Conservation (phyloP, 2,329 filamentous ascomycete species). For the Colletotrichum magnum region DNA sequence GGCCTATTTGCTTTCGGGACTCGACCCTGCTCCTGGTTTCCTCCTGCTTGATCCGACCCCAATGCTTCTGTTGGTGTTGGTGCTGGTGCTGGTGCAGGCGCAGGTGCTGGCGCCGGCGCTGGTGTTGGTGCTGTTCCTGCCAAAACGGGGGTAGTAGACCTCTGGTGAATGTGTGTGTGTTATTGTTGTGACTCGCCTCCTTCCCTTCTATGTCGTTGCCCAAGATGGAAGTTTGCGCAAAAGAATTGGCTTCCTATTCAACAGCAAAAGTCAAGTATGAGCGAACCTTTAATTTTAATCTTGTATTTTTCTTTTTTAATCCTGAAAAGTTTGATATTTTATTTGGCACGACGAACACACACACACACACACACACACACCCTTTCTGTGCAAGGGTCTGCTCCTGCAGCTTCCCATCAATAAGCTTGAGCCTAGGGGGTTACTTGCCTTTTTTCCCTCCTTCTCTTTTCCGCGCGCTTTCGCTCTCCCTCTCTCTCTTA, state of each 20-base stretch:
- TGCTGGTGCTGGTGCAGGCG: neutral
- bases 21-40: neutral
- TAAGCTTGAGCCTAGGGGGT: neutral
- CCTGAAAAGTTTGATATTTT: neutral
- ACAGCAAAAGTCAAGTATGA: neutral
- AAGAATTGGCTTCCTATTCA: neutral
- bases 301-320: conserved; percentile 20
- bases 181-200: neutral
- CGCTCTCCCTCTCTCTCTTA: neutral
- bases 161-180: neutral
- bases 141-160: neutral
- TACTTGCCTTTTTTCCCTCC: neutral
- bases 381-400: conserved; percentile 14
- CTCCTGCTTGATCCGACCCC: neutral
- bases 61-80: neutral
- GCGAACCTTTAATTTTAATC: neutral
- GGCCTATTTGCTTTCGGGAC: neutral
- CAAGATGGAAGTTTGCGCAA: conserved; percentile 10
- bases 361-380: neutral
- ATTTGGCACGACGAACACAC: conserved; percentile 2
- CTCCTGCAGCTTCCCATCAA: conserved; percentile 23
- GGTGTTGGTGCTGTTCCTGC: neutral
- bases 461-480: neutral
- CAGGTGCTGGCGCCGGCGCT: neutral
- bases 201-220: neutral